Evolutionary conservation across 768 basidiomycete genomes (phyloP).

Genomic region (Phylloporus sp.): DNA sequence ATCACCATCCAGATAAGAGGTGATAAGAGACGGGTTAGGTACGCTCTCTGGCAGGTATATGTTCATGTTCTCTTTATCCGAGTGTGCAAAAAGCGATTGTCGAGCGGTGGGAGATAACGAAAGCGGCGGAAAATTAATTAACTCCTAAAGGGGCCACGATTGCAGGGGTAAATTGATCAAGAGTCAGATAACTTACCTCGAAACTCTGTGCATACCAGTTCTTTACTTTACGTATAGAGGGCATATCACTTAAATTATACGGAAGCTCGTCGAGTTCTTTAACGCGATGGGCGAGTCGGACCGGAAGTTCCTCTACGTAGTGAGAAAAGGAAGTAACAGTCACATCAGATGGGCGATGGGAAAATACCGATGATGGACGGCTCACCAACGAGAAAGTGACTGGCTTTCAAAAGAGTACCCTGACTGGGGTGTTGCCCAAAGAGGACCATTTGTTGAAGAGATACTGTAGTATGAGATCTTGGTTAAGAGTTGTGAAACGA

Average conservation of each 20-base stretch:
- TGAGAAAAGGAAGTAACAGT: neutral
- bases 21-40: slow-evolving; percentile 73
- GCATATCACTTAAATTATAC: slow-evolving; percentile 87
- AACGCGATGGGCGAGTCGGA: slow-evolving; percentile 91
- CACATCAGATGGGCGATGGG: neutral
- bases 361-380: neutral
- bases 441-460: slow-evolving; percentile 95
- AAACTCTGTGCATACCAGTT: slow-evolving; percentile 99
- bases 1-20: slow-evolving; percentile 30
- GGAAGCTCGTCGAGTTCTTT: slow-evolving; percentile 95
- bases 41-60: slow-evolving; percentile 62
- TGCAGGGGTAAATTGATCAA: neutral
- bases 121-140: slow-evolving; percentile 83
- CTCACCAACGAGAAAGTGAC: slow-evolving; percentile 80
- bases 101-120: slow-evolving; percentile 63
- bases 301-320: slow-evolving; percentile 80
- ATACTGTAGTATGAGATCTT: slow-evolving; percentile 51
- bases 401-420: slow-evolving; percentile 89
- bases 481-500: slow-evolving; percentile 7
- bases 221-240: slow-evolving; percentile 89
- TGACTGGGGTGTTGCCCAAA: slow-evolving; percentile 96
- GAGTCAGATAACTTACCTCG: slow-evolving; percentile 55
- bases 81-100: slow-evolving; percentile 53
- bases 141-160: slow-evolving; percentile 55
- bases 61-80: slow-evolving; percentile 34